These are phyloP conservation scores for Paulownia fortunei DNA, from an alignment of 257 asterid species.

Conservation along the genomic window DNA sequence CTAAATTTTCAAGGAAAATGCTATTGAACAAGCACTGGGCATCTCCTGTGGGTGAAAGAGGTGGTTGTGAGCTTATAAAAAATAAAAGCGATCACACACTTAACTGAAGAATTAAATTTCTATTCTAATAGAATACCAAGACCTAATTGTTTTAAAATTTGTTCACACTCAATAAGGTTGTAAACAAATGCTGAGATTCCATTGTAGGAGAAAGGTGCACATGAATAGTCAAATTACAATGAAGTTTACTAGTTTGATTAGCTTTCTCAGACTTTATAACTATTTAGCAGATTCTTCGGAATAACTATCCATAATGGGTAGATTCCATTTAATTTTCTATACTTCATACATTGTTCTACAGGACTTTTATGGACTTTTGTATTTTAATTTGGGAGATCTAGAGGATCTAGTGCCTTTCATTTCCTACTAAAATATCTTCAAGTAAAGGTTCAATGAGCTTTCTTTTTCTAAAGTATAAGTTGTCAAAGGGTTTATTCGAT, in stretches of 20 bases:
- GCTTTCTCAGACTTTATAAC: neutral
- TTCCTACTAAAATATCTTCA: too few species aligned
- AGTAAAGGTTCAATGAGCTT: too few species aligned
- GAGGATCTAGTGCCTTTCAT: too few species aligned
- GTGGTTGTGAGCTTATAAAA: neutral
- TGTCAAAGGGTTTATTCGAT: too few species aligned
- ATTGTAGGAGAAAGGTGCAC: neutral
- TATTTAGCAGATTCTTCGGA: slow-evolving; percentile 6
- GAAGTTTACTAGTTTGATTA: neutral
- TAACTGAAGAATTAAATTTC: neutral
- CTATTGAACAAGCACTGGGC: neutral
- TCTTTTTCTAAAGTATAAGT: too few species aligned
- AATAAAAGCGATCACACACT: too few species aligned
- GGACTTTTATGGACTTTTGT: too few species aligned
- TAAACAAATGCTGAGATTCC: neutral
- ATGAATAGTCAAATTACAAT: neutral
- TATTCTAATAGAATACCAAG: neutral
- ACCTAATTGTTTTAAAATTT: neutral
- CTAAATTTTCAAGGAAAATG: neutral
- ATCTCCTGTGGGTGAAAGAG: neutral
- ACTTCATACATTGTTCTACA: too few species aligned
- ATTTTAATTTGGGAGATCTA: too few species aligned
- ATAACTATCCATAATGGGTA: neutral
- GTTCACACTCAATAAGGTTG: neutral
- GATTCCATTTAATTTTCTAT: neutral